A percentile compares a stretch with the other conserved stretches of the same genome.
Evolutionary conservation across 176 grass and related monocot species (phyloP).

Genomic region (Phyllostachys edulis): DNA sequence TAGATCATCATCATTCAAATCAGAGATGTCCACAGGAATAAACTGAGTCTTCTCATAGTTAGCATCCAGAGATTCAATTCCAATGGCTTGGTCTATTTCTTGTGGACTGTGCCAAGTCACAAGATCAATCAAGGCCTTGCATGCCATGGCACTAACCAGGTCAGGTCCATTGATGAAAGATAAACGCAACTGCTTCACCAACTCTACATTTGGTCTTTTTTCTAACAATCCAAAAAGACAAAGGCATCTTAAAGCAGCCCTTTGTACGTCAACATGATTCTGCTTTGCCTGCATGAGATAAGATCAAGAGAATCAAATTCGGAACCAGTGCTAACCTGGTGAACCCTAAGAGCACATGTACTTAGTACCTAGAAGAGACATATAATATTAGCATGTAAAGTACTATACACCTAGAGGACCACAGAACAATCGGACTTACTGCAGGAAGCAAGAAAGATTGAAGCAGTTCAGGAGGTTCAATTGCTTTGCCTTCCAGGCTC

Average conservation of each 20-base stretch:
- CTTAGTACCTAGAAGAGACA: neutral
- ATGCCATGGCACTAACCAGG: conserved; percentile 77
- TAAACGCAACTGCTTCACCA: conserved; percentile 65
- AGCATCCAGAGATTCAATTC: conserved; percentile 49
- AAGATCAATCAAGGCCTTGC: conserved; percentile 86
- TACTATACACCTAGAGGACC: neutral
- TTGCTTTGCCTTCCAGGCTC: conserved; percentile 62
- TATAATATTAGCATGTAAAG: conserved; percentile 17
- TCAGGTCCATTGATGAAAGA: conserved; percentile 77
- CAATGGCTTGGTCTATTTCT: conserved; percentile 65
- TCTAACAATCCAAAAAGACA: conserved; percentile 78
- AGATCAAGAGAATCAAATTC: conserved; percentile 24
- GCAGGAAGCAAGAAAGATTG: conserved; percentile 86
- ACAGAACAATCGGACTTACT: conserved; percentile 48
- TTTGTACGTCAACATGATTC: conserved; percentile 73
- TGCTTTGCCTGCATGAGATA: conserved; percentile 71
- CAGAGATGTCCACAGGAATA: conserved; percentile 53
- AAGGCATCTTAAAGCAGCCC: conserved; percentile 73
- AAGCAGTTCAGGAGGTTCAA: conserved; percentile 68
- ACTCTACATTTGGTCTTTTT: conserved; percentile 57
- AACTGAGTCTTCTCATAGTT: conserved; percentile 48
- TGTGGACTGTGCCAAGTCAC: conserved; percentile 79
- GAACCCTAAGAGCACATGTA: conserved; percentile 7
- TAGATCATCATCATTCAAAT: conserved; percentile 55
- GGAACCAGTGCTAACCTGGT: neutral